A percentile compares a stretch with the other conserved stretches of the same genome.
Conservation (phyloP, 164 flowering plant genomes). For the Sextonia rubra region DNA sequence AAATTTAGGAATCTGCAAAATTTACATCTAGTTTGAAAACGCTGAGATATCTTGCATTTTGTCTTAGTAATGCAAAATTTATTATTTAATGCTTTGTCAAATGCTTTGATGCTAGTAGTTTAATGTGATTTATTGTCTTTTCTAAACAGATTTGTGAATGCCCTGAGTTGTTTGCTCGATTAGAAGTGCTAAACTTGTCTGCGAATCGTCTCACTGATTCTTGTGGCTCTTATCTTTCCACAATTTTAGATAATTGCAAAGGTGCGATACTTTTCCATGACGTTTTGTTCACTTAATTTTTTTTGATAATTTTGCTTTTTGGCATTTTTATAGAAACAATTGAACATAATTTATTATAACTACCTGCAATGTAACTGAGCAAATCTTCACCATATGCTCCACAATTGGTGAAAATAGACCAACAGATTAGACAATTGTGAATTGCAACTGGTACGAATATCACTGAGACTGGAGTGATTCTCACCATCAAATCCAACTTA, state of each 20-base stretch:
- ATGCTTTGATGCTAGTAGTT: no score
- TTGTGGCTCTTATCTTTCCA: constrained; percentile 78
- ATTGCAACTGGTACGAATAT: no score
- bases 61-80: no score
- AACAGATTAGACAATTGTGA: no score
- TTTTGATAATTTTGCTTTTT: no score
- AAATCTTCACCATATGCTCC: background rate
- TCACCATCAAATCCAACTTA: no score
- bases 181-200: constrained; percentile 90
- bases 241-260: constrained; percentile 70
- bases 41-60: no score
- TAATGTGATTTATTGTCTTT: background rate
- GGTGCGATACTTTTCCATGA: constrained; percentile 31
- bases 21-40: no score
- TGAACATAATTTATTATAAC: background rate
- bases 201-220: constrained; percentile 95
- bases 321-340: background rate
- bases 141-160: constrained; percentile 81
- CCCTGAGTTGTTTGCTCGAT: constrained; percentile 67
- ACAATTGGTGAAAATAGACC: background rate
- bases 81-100: no score
- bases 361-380: background rate
- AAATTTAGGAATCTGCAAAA: no score
- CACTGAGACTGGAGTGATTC: no score
- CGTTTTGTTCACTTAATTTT: background rate